phyloP scores from a whole-genome alignment of 1,139 yeast species.

The Diutina pseudorugosa region DNA sequence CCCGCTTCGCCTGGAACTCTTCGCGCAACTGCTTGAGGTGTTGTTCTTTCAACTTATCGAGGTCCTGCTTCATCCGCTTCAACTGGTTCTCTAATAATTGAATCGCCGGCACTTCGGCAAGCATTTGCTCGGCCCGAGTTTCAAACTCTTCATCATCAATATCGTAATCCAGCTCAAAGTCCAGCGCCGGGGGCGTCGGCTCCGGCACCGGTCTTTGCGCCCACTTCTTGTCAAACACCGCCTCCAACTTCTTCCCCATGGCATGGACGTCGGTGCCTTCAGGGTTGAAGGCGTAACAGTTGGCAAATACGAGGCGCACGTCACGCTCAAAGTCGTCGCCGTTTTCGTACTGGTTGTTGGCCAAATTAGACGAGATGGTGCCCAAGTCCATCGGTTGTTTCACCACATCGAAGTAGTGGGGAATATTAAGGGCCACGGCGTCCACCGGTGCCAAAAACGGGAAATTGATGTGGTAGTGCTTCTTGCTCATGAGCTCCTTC shows the following conservation, averaged over 20 bases:
- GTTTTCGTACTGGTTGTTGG: conserved; percentile 78
- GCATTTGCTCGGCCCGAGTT: conserved; percentile 34
- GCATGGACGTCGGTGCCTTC: conserved; percentile 90
- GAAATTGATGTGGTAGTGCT: conserved; percentile 72
- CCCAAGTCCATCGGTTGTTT: conserved; percentile 94
- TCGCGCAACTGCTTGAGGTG: conserved; percentile 46
- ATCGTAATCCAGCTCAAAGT: conserved; percentile 24
- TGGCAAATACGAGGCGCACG: conserved; percentile 68
- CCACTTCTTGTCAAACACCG: conserved; percentile 82
- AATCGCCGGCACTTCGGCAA: conserved; percentile 75
- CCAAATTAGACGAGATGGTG: conserved; percentile 68
- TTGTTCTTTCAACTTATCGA: conserved; percentile 66
- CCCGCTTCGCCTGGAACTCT: conserved; percentile 17
- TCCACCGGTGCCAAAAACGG: conserved; percentile 94
- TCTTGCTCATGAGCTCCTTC: conserved; percentile 73
- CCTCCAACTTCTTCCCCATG: conserved; percentile 90
- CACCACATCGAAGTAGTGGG: conserved; percentile 74
- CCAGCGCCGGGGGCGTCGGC: conserved; percentile 33
- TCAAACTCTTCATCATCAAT: conserved; percentile 63
- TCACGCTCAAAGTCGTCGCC: conserved; percentile 84
- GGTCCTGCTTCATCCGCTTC: conserved; percentile 73
- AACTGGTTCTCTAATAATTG: conserved; percentile 80
- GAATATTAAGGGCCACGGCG: conserved; percentile 86
- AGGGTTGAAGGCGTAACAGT: conserved; percentile 89
- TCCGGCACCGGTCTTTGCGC: conserved; percentile 74